phyloP scores from a whole-genome alignment of 1,284 basidiomycete species.

The Porphyrellus sp. region DNA sequence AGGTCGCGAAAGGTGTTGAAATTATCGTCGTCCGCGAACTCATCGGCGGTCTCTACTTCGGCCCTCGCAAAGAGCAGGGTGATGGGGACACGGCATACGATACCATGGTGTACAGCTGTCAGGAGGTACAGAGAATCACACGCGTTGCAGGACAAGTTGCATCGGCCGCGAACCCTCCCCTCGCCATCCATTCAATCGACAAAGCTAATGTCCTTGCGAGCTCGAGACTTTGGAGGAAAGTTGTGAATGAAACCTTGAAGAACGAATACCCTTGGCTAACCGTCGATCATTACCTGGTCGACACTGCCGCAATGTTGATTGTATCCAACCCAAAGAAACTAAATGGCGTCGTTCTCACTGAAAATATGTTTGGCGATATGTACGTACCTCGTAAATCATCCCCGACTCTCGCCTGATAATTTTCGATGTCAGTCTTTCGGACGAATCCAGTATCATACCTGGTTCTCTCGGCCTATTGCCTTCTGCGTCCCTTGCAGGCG shows the following conservation, averaged over 20 bases:
- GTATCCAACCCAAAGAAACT: conserved; percentile 90
- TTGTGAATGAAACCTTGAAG: conserved; percentile 79
- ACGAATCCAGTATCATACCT: conserved; percentile 96
- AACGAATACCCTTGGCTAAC: conserved; percentile 85
- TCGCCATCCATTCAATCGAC: conserved; percentile 92
- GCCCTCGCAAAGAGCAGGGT: conserved; percentile 86
- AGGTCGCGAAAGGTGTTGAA: conserved; percentile 83
- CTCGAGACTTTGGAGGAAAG: conserved; percentile 91
- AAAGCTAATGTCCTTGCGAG: conserved; percentile 99
- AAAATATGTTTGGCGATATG: conserved; percentile 98
- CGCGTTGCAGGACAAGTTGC: conserved; percentile 95
- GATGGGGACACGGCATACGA: conserved; percentile 77
- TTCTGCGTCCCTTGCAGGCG: conserved; percentile 91
- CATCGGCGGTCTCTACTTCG: conserved; percentile 93
- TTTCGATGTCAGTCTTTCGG: conserved; percentile 69
- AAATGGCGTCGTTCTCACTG: conserved; percentile 93
- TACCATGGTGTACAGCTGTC: conserved; percentile 88
- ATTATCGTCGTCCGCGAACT: conserved; percentile 96
- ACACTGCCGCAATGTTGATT: conserved; percentile 96
- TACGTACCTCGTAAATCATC: conserved; percentile 41
- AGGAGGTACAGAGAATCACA: conserved; percentile 93
- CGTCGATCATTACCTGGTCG: conserved; percentile 90
- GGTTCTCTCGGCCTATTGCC: conserved; percentile 95
- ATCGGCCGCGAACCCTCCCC: conserved; percentile 77
- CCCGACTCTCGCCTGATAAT: conserved; percentile 5